Conservation (phyloP, 805 yeast genomes). For the Lachancea cidri region DNA sequence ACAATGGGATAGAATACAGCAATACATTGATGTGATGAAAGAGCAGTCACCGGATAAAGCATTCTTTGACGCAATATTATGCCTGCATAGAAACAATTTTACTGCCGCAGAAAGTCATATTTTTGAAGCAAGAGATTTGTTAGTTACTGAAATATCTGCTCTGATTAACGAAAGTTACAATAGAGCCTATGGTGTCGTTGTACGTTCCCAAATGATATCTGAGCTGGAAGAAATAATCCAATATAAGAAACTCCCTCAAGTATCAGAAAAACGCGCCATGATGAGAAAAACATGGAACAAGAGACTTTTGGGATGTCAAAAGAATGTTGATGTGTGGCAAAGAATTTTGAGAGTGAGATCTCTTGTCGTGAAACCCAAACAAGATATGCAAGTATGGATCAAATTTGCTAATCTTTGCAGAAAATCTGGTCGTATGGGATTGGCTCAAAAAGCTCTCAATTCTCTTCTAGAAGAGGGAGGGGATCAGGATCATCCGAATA, state of each 20-base stretch:
- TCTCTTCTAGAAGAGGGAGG: constrained; percentile 71
- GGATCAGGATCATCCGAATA: constrained; percentile 42
- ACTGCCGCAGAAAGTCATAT: constrained; percentile 77
- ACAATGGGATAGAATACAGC: constrained; percentile 95
- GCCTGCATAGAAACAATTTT: constrained; percentile 81
- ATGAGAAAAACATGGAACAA: constrained; percentile 93
- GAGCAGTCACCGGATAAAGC: constrained; percentile 91
- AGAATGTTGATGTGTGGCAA: constrained; percentile 99
- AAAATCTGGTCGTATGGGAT: constrained; percentile 84
- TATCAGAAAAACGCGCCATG: constrained; percentile 69
- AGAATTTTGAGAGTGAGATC: constrained; percentile 90
- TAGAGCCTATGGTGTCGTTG: constrained; percentile 95
- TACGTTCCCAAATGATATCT: constrained; percentile 94
- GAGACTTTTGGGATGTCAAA: constrained; percentile 86
- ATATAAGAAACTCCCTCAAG: constrained; percentile 79
- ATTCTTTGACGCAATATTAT: constrained; percentile 86
- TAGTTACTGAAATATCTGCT: constrained; percentile 92
- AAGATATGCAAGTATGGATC: constrained; percentile 97
- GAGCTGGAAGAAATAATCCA: constrained; percentile 92
- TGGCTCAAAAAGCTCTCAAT: constrained; percentile 89
- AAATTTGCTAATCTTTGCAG: constrained; percentile 95
- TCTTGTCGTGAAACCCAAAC: constrained; percentile 87
- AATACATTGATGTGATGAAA: constrained; percentile 85
- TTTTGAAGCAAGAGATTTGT: constrained; percentile 74
- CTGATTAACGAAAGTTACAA: constrained; percentile 92